These are phyloP conservation scores for Immersiella caudata DNA, from an alignment of 495 filamentous ascomycete species.

Conservation along the genomic window DNA sequence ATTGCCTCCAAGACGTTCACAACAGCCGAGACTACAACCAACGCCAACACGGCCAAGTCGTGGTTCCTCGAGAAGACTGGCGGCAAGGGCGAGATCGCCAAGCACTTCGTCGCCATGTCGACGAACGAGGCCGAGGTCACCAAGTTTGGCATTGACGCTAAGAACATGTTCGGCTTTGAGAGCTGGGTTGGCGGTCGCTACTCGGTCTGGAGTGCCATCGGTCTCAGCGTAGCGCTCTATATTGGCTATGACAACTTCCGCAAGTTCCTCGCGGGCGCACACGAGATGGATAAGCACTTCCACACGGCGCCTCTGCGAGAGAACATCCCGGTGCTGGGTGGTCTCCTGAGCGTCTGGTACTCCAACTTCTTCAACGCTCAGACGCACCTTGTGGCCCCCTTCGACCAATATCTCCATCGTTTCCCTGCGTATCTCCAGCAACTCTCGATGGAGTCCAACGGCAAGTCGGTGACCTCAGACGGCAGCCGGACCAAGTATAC, in stretches of 20 bases:
- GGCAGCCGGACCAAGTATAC: slow-evolving; percentile 95
- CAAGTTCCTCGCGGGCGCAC: slow-evolving; percentile 91
- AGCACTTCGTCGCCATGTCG: slow-evolving; percentile 98
- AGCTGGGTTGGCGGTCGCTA: slow-evolving; percentile 98
- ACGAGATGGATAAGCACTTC: slow-evolving; percentile 99
- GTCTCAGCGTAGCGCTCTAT: slow-evolving; percentile 89
- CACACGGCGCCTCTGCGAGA: slow-evolving; percentile 82
- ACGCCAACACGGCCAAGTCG: slow-evolving; percentile 92
- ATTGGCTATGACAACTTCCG: slow-evolving; percentile 97
- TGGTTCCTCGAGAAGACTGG: slow-evolving; percentile 90
- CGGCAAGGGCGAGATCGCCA: slow-evolving; percentile 81
- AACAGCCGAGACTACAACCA: slow-evolving; percentile 94
- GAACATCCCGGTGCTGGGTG: slow-evolving; percentile 92
- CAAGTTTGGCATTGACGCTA: slow-evolving; percentile 96
- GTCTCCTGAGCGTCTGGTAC: slow-evolving; percentile 96
- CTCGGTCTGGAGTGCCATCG: slow-evolving; percentile 98
- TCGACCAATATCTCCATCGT: slow-evolving; percentile 98
- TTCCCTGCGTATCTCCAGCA: slow-evolving; percentile 99
- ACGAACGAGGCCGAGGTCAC: slow-evolving; percentile 94
- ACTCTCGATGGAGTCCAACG: slow-evolving; percentile 99
- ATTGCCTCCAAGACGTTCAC: slow-evolving; percentile 99
- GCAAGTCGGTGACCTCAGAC: slow-evolving; percentile 91
- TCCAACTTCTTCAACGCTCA: slow-evolving; percentile 98
- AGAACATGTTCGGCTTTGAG: slow-evolving; percentile 99
- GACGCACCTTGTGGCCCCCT: slow-evolving; percentile 95